phyloP scores from a whole-genome alignment of 1,139 yeast species.

The Wickerhamiella pararugosa region DNA sequence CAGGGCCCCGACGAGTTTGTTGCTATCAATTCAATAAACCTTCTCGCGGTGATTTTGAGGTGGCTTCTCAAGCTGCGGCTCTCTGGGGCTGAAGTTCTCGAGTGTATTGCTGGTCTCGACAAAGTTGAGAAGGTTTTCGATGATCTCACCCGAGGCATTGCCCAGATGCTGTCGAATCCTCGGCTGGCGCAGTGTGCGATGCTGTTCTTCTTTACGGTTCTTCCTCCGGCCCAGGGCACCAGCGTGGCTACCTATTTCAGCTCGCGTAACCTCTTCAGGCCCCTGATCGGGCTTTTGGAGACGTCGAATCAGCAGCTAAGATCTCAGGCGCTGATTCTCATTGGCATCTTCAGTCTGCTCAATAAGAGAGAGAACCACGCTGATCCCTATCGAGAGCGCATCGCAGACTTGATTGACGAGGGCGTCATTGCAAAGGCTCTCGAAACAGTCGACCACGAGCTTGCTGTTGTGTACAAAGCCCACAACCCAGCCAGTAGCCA shows the following conservation, averaged over 20 bases:
- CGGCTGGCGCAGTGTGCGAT: conserved; percentile 2
- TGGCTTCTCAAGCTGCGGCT: conserved; percentile 21
- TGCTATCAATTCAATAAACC: conserved; percentile 10
- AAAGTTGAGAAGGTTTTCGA: conserved; percentile 22
- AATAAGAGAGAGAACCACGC: conserved; percentile 24
- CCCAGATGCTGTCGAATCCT: conserved; percentile 11
- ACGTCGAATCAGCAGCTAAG: conserved; percentile 11
- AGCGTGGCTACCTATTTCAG: conserved; percentile 24
- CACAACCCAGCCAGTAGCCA: background rate
- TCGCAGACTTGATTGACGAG: conserved; percentile 28
- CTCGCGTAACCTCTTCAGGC: conserved; percentile 26
- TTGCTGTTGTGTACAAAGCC: background rate
- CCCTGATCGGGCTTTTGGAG: conserved; percentile 23
- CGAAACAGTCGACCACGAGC: conserved; percentile 16
- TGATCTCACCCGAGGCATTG: conserved; percentile 18
- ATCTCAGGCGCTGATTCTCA: conserved; percentile 22
- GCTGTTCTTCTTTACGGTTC: conserved; percentile 8
- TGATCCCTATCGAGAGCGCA: conserved; percentile 25
- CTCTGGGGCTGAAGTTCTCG: conserved; percentile 22
- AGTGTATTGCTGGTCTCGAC: conserved; percentile 25
- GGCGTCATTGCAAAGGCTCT: conserved; percentile 23
- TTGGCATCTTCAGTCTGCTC: conserved; percentile 26
- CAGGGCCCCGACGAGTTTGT: conserved; percentile 9
- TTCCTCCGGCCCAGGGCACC: conserved; percentile 24
- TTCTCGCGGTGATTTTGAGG: conserved; percentile 21